phyloP scores from a whole-genome alignment of 2,329 filamentous ascomycete species.

The Beauveria bassiana region DNA sequence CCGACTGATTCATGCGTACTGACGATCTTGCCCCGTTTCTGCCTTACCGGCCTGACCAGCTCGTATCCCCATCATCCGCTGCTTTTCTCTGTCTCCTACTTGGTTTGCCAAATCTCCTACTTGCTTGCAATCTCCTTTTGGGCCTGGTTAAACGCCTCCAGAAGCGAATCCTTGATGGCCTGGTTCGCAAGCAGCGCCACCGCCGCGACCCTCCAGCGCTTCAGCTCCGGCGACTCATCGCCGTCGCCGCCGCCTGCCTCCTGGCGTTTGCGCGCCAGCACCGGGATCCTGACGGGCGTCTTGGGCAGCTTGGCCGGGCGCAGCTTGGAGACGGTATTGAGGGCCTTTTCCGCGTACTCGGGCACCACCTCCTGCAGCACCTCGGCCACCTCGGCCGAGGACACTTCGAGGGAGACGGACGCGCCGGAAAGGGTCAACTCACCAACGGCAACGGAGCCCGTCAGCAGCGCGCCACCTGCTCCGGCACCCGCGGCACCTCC shows the following conservation, averaged over 20 bases:
- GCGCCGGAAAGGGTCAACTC: neutral
- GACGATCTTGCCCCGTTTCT: neutral
- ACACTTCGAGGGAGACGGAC: neutral
- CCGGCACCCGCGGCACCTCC: neutral
- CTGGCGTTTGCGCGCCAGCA: neutral
- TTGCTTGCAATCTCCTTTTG: neutral
- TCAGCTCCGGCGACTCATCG: neutral
- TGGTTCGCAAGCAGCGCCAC: neutral
- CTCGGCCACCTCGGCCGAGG: neutral
- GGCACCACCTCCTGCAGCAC: neutral
- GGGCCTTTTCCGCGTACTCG: neutral
- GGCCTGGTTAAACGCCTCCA: neutral
- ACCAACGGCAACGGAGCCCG: neutral
- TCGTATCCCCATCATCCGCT: neutral
- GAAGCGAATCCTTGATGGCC: neutral
- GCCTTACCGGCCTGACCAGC: neutral
- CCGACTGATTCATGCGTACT: no score
- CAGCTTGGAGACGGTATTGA: neutral
- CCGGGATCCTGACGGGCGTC: neutral
- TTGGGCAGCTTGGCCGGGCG: neutral
- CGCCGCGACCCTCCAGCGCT: neutral
- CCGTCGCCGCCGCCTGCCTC: neutral
- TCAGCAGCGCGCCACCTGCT: neutral
- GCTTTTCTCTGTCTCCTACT: neutral
- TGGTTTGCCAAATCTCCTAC: neutral